Conservation (phyloP, 352 stramenopile species). For the Pythium rishiriense region DNA sequence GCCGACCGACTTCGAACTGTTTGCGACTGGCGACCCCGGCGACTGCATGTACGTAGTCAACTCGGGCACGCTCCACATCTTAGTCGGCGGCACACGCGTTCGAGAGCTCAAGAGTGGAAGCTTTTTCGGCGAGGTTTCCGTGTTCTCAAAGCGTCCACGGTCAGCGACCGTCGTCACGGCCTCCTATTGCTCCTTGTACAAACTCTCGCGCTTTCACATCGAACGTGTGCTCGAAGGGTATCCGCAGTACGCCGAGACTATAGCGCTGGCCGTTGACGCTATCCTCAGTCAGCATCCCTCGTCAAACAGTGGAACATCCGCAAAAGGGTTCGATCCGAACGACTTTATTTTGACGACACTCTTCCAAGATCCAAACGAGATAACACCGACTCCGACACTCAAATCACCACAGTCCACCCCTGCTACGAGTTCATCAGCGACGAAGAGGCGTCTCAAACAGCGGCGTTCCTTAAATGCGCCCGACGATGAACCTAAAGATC, state of each 20-base stretch:
- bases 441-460: neutral
- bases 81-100: conserved; percentile 57
- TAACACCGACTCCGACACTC: neutral
- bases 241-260: conserved; percentile 48
- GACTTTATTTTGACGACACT: conserved; percentile 62
- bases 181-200: conserved; percentile 70
- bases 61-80: conserved; percentile 56
- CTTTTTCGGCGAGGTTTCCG: conserved; percentile 73
- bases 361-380: conserved; percentile 34
- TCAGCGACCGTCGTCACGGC: conserved; percentile 59
- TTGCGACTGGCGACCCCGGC: conserved; percentile 49
- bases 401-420: neutral
- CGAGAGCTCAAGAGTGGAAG: conserved; percentile 63
- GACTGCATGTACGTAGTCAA: conserved; percentile 81
- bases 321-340: conserved; percentile 12
- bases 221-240: conserved; percentile 64
- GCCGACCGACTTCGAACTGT: conserved; percentile 55
- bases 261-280: conserved; percentile 41
- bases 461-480: conserved; percentile 5
- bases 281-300: conserved; percentile 42
- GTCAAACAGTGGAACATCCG: neutral
- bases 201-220: conserved; percentile 59
- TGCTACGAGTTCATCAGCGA: neutral
- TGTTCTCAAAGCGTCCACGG: conserved; percentile 60
- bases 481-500: neutral